These are phyloP conservation scores for Micromonas commoda DNA, from an alignment of 139 green algal species.

Conservation along the genomic window DNA sequence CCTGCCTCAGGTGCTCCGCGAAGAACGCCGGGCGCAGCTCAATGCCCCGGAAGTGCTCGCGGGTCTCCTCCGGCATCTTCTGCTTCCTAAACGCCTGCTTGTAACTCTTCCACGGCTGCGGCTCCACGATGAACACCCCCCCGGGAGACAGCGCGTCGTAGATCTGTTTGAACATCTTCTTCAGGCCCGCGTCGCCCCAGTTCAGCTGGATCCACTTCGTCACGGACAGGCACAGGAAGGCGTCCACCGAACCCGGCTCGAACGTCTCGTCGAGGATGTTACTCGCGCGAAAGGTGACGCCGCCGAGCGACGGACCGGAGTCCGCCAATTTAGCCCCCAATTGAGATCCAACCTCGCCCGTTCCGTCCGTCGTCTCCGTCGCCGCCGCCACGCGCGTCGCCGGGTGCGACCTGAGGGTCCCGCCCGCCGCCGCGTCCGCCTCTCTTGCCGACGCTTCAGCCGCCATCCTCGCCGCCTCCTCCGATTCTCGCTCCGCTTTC, in stretches of 20 bases:
- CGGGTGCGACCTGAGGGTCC: no score
- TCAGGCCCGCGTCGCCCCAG: slow-evolving; percentile 69
- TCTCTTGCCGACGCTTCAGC: background rate
- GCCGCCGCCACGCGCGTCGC: no score
- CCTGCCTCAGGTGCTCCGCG: background rate
- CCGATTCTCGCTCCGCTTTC: background rate
- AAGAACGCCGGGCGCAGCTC: background rate
- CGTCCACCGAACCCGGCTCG: slow-evolving; percentile 32
- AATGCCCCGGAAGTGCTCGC: background rate
- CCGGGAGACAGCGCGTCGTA: slow-evolving; percentile 42
- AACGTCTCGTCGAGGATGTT: background rate
- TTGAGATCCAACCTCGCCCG: background rate
- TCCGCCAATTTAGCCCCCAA: background rate
- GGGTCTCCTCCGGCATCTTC: background rate
- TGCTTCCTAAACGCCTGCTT: slow-evolving; percentile 23
- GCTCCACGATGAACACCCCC: slow-evolving; percentile 78
- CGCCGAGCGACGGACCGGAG: background rate
- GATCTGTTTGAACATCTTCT: slow-evolving; percentile 55
- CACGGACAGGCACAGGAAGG: slow-evolving; percentile 65
- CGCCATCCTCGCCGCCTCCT: background rate
- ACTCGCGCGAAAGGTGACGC: background rate
- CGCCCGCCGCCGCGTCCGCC: no score
- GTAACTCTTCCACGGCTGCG: slow-evolving; percentile 84
- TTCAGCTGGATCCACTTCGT: slow-evolving; percentile 95
- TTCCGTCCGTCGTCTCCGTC: background rate